Conservation (phyloP, 345 rosid species). For the Eucalyptus shirleyi region DNA sequence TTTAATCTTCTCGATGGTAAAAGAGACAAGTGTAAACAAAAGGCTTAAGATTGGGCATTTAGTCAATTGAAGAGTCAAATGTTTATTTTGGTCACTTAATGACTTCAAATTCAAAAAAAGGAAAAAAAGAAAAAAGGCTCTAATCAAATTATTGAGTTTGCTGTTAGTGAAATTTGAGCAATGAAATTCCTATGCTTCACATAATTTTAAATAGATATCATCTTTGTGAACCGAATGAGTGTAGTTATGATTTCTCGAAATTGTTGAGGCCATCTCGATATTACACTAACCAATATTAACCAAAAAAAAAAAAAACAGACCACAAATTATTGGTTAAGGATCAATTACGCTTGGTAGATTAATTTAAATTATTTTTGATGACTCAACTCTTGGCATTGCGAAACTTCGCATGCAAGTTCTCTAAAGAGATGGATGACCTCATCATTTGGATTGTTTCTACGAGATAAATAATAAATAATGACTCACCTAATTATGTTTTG, state of each 20-base stretch:
- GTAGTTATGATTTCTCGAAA: no score
- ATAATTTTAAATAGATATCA: neutral
- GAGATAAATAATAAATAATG: neutral
- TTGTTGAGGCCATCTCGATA: rapidly evolving
- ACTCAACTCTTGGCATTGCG: rapidly evolving
- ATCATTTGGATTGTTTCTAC: no score
- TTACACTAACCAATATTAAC: rapidly evolving
- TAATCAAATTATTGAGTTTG: neutral
- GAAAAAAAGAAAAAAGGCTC: rapidly evolving
- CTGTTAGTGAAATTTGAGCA: neutral
- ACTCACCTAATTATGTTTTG: neutral
- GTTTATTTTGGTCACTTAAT: no score
- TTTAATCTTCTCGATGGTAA: neutral
- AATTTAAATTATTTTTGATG: no score
- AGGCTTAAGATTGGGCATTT: neutral
- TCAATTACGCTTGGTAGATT: no score
- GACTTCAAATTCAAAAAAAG: no score
- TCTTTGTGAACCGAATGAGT: neutral
- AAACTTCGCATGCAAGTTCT: neutral
- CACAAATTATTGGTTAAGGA: neutral
- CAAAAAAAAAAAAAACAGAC: neutral
- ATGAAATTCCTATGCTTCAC: neutral
- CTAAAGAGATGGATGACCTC: no score
- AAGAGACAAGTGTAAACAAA: neutral
- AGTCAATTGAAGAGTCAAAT: neutral